A percentile compares a stretch with the other conserved stretches of the same genome.
Conservation (phyloP, 1,139 yeast species). For the Yamadazyma buinensis region DNA sequence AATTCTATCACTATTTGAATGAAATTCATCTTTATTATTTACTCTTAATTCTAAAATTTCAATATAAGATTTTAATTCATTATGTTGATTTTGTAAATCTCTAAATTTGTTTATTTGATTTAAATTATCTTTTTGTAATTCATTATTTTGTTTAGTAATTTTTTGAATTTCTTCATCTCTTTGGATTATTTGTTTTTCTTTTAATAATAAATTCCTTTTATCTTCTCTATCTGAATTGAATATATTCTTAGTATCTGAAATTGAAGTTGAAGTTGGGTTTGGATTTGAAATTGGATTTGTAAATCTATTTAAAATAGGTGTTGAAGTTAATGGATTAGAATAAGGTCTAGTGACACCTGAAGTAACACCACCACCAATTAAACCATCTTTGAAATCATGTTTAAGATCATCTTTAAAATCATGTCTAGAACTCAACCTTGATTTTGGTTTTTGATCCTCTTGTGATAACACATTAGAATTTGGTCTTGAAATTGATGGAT, state of each 20-base stretch:
- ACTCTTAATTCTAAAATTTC: conserved; percentile 20
- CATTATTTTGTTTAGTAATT: conserved; percentile 12
- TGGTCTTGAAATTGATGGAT: conserved; percentile 4
- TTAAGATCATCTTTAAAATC: too few relatives aligned
- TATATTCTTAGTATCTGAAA: neutral
- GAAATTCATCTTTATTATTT: conserved; percentile 1
- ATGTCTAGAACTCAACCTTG: neutral
- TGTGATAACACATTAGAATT: conserved; percentile 1
- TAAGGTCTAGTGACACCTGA: conserved; percentile 2
- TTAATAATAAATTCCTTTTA: conserved; percentile 4
- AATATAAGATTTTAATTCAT: conserved; percentile 18
- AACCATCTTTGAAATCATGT: too few relatives aligned
- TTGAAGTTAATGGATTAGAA: conserved; percentile 3
- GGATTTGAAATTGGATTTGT: neutral
- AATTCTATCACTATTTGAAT: conserved; percentile 6
- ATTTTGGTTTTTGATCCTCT: too few relatives aligned
- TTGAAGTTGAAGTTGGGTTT: neutral
- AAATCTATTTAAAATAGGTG: conserved; percentile 4
- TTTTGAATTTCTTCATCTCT: conserved; percentile 13
- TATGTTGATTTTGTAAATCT: conserved; percentile 18
- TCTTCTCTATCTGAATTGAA: neutral
- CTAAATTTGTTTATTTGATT: conserved; percentile 12
- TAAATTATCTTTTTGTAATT: conserved; percentile 8
- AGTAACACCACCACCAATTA: too few relatives aligned
- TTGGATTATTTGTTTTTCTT: conserved; percentile 15